Evolutionary conservation across 2,329 filamentous ascomycete species (phyloP), one percentile per base, ranked within the genome.

Genomic region (Claviceps capensis): DNA sequence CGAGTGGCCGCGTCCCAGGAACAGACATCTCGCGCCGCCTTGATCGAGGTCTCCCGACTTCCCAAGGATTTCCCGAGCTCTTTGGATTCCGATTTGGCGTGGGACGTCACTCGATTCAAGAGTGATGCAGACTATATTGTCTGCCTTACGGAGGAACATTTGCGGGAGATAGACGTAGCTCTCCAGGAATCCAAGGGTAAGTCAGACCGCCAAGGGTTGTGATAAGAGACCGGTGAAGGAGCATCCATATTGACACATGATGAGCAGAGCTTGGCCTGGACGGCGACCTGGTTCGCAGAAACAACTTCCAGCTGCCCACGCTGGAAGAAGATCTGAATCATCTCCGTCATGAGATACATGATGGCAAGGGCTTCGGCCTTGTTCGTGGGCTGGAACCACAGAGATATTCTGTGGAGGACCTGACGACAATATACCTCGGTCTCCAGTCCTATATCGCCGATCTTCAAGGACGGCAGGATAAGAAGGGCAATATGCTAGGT

Each of bases 401-500:
- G 2, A 70, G 73, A 44, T 79, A 81, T 61, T 70, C 72, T 0
- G 72, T 78, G 43, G 81, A 82, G 59, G 81, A 85, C 55, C 72
- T 82, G 56, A 75, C 79, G 13, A 72, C 82, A 46, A 72, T 84
- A 49, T 82, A 82, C 62, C 73, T 85, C 38, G 83, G 82, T 38
- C 69, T 87, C 14, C 78, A 83, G 54, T 73, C 75, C 7, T 78
- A 85, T 61, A 74, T 87, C 56, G 83, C 79, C 48, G 75, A 78
- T 53, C 70, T 74, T 47, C 75, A 78, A 48, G 81, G 78, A 26
- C 72, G 77, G 48, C 81, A 84, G 63, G 81, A 83, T 62, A 73
- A 76, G 60, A 73, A 71, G 53, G 79, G 79, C 36, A 83, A 82
- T 60, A 82, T 82, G 76, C 66, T 83, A 42, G 75, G 80, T 82